These are phyloP conservation scores for Nannochloris sp. DNA, from an alignment of 139 green algal genomes.

Conservation along the genomic window DNA sequence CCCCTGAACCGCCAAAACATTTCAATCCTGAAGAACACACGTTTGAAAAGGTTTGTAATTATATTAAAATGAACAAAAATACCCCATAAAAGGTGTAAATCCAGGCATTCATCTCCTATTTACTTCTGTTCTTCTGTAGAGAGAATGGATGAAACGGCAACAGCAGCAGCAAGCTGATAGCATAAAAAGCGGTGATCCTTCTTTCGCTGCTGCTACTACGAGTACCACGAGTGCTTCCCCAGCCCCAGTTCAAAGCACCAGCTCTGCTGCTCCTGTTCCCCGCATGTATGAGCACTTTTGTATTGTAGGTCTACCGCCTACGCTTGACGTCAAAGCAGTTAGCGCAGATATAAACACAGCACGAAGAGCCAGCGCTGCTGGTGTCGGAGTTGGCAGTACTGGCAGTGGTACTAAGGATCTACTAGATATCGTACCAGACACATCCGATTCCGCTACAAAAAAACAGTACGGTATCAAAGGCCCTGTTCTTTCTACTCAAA, in stretches of 20 bases:
- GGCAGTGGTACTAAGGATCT: no score
- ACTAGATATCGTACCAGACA: neutral
- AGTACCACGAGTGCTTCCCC: neutral
- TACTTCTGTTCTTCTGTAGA: no score
- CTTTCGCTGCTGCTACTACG: neutral
- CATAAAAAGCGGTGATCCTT: neutral
- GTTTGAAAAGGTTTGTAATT: conserved; percentile 17
- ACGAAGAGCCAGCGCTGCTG: neutral
- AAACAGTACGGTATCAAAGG: conserved; percentile 25
- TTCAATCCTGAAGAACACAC: conserved; percentile 32
- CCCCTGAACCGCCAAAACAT: neutral
- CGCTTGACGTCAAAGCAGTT: conserved; percentile 42
- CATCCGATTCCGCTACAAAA: neutral
- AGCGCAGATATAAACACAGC: conserved; percentile 16
- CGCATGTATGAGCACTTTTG: conserved; percentile 64
- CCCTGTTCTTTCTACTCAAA: neutral
- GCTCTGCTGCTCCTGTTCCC: neutral
- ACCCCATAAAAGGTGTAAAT: no score
- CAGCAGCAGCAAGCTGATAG: no score
- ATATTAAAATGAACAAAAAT: no score
- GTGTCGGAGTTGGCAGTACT: conserved; percentile 9
- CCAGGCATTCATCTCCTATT: no score
- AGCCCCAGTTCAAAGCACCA: conserved; percentile 29
- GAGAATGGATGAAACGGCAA: no score
- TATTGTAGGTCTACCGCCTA: conserved; percentile 59